Evolutionary conservation across 2,329 filamentous ascomycete genomes (phyloP).

Genomic region (Cercospora janseana): DNA sequence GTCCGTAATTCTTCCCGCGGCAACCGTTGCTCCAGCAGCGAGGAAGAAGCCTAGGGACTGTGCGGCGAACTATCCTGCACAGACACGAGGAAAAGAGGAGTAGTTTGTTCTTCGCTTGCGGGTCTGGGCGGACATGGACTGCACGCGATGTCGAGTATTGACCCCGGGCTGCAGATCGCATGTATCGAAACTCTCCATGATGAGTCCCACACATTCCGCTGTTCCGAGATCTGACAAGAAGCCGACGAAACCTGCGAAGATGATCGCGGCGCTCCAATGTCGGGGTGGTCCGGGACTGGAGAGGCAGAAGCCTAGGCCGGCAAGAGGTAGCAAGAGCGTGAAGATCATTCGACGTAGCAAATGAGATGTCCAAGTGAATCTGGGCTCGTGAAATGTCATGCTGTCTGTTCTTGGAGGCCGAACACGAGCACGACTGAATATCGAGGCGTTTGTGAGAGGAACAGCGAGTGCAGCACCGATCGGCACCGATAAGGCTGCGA

Average conservation of each 20-base stretch:
- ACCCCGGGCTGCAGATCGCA: slow-evolving; percentile 73
- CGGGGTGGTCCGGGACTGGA: slow-evolving; percentile 62
- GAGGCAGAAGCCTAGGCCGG: slow-evolving; percentile 65
- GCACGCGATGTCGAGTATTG: slow-evolving; percentile 51
- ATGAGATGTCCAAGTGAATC: slow-evolving; percentile 69
- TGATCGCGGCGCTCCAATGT: slow-evolving; percentile 61
- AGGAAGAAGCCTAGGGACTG: slow-evolving; percentile 68
- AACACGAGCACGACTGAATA: slow-evolving; percentile 64
- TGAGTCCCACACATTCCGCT: slow-evolving; percentile 70
- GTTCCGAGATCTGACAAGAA: slow-evolving; percentile 72
- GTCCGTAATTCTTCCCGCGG: slow-evolving; percentile 66
- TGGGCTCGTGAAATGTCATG: slow-evolving; percentile 61
- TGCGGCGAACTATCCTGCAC: slow-evolving; percentile 67
- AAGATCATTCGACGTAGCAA: slow-evolving; percentile 67
- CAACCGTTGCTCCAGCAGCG: slow-evolving; percentile 65
- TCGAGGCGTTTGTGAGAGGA: slow-evolving; percentile 69
- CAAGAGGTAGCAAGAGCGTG: slow-evolving; percentile 64
- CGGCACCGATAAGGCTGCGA: slow-evolving; percentile 64
- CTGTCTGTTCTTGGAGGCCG: slow-evolving; percentile 61
- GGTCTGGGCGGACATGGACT: slow-evolving; percentile 44
- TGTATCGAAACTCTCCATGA: slow-evolving; percentile 82
- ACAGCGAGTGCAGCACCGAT: slow-evolving; percentile 68
- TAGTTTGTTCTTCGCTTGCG: slow-evolving; percentile 62
- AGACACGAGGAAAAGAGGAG: slow-evolving; percentile 71
- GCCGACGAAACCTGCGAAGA: slow-evolving; percentile 65